Evolutionary conservation across 495 filamentous ascomycete species (phyloP).

Genomic region (Neurospora sp.): DNA sequence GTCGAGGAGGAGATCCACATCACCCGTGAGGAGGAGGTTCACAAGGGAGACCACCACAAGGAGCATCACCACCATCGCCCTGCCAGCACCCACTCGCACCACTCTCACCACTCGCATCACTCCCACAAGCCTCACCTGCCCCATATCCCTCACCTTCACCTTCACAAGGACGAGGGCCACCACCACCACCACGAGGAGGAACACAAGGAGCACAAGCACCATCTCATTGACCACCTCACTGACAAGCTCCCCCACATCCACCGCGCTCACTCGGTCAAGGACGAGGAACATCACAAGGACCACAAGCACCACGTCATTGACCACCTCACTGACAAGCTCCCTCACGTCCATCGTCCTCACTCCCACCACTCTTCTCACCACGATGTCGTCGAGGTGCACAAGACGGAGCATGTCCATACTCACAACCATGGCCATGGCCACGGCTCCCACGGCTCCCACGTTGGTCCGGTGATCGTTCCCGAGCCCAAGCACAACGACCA

Average conservation of each 20-base stretch:
- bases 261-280: not conserved
- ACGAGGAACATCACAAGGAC: constrained; percentile 42
- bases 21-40: constrained; percentile 51
- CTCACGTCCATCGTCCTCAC: not conserved
- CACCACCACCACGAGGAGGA: constrained; percentile 40
- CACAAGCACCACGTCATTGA: not conserved
- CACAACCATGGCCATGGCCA: not conserved
- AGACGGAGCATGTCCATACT: not conserved
- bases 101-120: constrained; percentile 17
- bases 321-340: not conserved
- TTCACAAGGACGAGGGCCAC: constrained; percentile 33
- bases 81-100: constrained; percentile 38
- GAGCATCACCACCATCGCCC: constrained; percentile 41
- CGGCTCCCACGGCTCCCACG: constrained; percentile 1
- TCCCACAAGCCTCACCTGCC: constrained; percentile 34
- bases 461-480: not conserved
- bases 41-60: not conserved
- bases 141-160: not conserved
- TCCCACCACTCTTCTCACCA: constrained; percentile 29
- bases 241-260: not conserved
- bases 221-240: not conserved
- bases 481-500: not conserved
- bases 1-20: constrained; percentile 75
- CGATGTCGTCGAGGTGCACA: constrained; percentile 27
- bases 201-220: constrained; percentile 6